Base-by-base conservation (phyloP, 257 asterid genomes). In the Craterostigma plantagineum region DNA sequence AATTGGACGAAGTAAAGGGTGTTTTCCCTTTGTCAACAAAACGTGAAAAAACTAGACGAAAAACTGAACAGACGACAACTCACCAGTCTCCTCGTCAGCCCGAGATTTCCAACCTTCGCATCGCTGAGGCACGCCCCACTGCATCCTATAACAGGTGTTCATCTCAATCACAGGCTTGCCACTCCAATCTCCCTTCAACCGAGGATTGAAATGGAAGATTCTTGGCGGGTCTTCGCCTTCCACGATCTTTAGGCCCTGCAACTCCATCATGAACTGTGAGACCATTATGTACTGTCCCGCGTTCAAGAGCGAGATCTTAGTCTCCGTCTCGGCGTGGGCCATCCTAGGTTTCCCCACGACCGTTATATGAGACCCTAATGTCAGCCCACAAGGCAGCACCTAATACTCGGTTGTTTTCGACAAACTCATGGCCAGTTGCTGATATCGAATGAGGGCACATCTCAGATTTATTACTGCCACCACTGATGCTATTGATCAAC, bases 221-320 rank as follows among this genome's bases (percentile, higher is more conserved):
- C 94, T 69, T 1, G 96, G 96, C 0, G 96, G 96, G 46, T 81
- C 94, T 63, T 81, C 96, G 38, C 86, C 94, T 45, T 87, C 97
- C 59, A 82, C 95, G 2, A 75, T 62, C 72, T 78, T 81, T 50
- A 86, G 57, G 23, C 97, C 97, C 67, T 81, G 93, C 56, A 86
- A 34, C 58, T 86, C 97, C 87, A 86, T 75, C 91, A 81, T 75
- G 46, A 86, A 86, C 64, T 86, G 97, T 0, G 97, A 81, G 54
- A 86, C 93, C 94, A 78, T 81, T 54, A 69, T 54, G 41, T 57
- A 69, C 44, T 86, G 94, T 9, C 96, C 92, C 46, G 67, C 75
- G 46, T 58, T 69, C 65, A 71, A 45, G 63, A 78, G 61, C 0
- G 95, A 79, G 52, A 87, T 87, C 82, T 79, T 87, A 0, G 95